These are phyloP conservation scores for Pleomassaria siparia DNA, from an alignment of 2,329 filamentous ascomycete species.

Conservation along the genomic window DNA sequence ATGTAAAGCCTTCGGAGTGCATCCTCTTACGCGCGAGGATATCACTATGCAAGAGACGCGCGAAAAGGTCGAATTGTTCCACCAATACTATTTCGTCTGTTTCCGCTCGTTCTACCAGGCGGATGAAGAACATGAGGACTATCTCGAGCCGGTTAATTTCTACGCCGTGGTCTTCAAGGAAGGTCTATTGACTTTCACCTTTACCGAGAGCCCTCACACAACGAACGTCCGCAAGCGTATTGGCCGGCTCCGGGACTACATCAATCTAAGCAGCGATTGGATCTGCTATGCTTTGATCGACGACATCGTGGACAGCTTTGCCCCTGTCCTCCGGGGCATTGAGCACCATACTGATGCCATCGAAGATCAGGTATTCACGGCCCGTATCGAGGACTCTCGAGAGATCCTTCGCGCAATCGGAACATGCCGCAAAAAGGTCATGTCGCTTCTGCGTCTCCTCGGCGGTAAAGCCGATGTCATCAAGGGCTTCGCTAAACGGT, in stretches of 20 bases:
- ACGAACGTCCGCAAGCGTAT: constrained; percentile 89
- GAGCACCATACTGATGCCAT: constrained; percentile 89
- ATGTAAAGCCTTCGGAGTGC: constrained; percentile 92
- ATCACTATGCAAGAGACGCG: constrained; percentile 93
- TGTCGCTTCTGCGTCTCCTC: constrained; percentile 87
- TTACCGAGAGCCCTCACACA: constrained; percentile 82
- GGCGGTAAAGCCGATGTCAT: constrained; percentile 99
- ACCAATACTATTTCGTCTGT: constrained; percentile 96
- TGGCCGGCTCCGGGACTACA: constrained; percentile 88
- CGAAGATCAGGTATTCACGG: constrained; percentile 93
- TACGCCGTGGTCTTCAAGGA: constrained; percentile 97
- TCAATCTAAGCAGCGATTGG: constrained; percentile 94
- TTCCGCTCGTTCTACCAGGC: constrained; percentile 91
- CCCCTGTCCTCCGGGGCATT: constrained; percentile 81
- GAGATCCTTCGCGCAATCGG: constrained; percentile 86
- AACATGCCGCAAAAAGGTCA: constrained; percentile 88
- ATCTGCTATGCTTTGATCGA: constrained; percentile 99
- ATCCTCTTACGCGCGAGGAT: constrained; percentile 94
- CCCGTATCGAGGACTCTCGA: constrained; percentile 85
- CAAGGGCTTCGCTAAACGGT: constrained; percentile 95
- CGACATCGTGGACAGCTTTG: constrained; percentile 96
- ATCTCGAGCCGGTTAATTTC: constrained; percentile 92
- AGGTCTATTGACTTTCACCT: constrained; percentile 93
- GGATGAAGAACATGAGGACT: constrained; percentile 75
- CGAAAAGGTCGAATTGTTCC: constrained; percentile 97